Evolutionary conservation across 2,329 filamentous ascomycete species (phyloP), one percentile per base, ranked within the genome.

Genomic region (Coniochaeta ligniaria): DNA sequence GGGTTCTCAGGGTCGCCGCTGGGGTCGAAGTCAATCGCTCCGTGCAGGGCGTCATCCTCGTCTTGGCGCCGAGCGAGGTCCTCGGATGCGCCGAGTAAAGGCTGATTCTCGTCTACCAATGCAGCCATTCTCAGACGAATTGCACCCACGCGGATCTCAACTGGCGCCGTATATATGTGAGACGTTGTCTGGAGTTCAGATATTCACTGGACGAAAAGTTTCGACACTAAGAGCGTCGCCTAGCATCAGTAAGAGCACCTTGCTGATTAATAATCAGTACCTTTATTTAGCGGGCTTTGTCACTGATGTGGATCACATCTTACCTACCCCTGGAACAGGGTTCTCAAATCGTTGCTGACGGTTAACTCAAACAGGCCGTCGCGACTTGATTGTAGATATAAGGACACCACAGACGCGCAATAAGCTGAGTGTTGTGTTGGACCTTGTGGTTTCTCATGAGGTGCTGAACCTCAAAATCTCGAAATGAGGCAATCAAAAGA

Each of bases 1-100:
- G 83, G 83, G 65, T 85, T 81, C 16, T 81, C 80, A 1, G 71
- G 64, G 60, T 83, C 80, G 62, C 75, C 76, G 54, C 72, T 63
- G 17, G 75, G 74, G 61, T 80, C 71, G 62, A 81, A 81, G 58
- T 79, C 75, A 59, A 81, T 38, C 3, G 24, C 47, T 6, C 47
- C 47, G 47, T 72, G 41, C 31, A 57, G 54, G 17, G 28, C 31
- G 17, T 57, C 54, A 22, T 57, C 31, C 26, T 75, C 65, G 52
- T 73, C 67, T 6, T 36, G 54, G 24, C 16, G 47, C 47, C 47
- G 47, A 17, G 28, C 31, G 6, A 20, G 26, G 11, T 57, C 54
- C 35, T 35, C 35, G 17, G 28, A 24, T 11, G 54, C 54, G 14
- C 11, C 35, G 20, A 57, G 33, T 16, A 57, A 36, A 14, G 54